Evolutionary conservation across 495 filamentous ascomycete species (phyloP), one percentile per base, ranked within the genome.

Genomic region (Aspergillus taichungensis): DNA sequence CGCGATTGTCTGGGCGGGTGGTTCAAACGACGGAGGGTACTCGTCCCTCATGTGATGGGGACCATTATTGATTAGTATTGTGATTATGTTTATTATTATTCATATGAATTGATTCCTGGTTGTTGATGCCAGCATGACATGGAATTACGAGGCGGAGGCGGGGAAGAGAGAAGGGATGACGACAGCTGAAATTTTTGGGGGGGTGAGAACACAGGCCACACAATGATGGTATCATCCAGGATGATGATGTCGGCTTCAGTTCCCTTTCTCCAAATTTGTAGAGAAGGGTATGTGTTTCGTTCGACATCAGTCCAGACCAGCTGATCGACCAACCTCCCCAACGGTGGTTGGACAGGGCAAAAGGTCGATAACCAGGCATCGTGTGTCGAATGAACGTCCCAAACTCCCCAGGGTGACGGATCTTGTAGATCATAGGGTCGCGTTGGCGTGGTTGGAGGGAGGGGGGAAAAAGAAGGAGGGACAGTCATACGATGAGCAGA

Each of bases 301-400:
- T 44, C 39, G 38, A 51, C 46, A 37, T 40, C 43, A 52, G 51
- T 54, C 55, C 43, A 53, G 55, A 54, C 51, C 51, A 47, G 51
- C 47, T 47, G 51, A 57, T 57, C 55, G 46, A 57, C 49, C 49
- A 27, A 14, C 37, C n/a, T 27, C 33, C 12, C 9, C 47, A 34
- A 34, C 35, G 30, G 30, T 50, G 53, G 49, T 50, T 52, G 49
- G 53, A 35, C 42, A 48, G 33, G 29, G 31, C 30, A 37, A 24
- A 32, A 43, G 39, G 30, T 52, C 27, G 30, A 24, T 24, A 24
- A 24, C 18, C 18, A 24, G 18, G 18, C 18, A 4, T 4, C 18
- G 18, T 24, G 18, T 24, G 18, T 24, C 18, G 18, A 24, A 24
- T 24, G 18, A 24, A 24, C 18, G 18, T 24, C 18, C 18, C 18